These are phyloP conservation scores for Sphagnum magellanicum DNA, from an alignment of 228 moss, liverwort and hornwort genomes.

Conservation along the genomic window DNA sequence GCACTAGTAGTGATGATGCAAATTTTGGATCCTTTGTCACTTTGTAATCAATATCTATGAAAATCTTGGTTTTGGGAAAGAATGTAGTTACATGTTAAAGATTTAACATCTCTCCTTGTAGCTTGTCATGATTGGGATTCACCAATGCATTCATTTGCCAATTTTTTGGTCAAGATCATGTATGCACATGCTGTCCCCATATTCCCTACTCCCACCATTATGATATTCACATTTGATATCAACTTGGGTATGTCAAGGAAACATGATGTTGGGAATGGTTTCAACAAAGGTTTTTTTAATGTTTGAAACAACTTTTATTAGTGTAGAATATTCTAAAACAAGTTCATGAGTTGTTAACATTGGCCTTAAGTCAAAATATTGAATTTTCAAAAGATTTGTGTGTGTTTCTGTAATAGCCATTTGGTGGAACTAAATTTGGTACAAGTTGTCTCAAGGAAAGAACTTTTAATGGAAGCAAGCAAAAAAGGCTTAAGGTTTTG, in stretches of 20 bases:
- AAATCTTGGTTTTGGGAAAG: constrained; percentile 27
- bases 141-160: constrained; percentile 26
- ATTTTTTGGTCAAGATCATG: constrained; percentile 48
- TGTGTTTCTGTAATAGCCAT: too few relatives aligned
- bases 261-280: constrained; percentile 26
- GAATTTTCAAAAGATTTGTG: too few relatives aligned
- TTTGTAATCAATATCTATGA: constrained; percentile 29
- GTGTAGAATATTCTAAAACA: background rate
- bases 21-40: constrained; percentile 36
- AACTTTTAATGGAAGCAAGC: too few relatives aligned
- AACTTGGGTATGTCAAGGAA: constrained; percentile 8
- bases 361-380: too few relatives aligned
- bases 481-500: too few relatives aligned
- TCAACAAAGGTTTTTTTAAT: constrained; percentile 27
- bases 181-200: constrained; percentile 99
- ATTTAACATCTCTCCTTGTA: constrained; percentile 45
- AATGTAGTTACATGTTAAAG: constrained; percentile 41
- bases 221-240: constrained; percentile 40
- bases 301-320: constrained; percentile 9
- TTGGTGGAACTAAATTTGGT: too few relatives aligned
- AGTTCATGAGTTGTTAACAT: too few relatives aligned
- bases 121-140: constrained; percentile 30
- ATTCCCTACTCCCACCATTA: constrained; percentile 87
- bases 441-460: too few relatives aligned
- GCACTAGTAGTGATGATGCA: constrained; percentile 48